Conservation (phyloP, 345 rosid species). For the Arabidopsis thaliana region DNA sequence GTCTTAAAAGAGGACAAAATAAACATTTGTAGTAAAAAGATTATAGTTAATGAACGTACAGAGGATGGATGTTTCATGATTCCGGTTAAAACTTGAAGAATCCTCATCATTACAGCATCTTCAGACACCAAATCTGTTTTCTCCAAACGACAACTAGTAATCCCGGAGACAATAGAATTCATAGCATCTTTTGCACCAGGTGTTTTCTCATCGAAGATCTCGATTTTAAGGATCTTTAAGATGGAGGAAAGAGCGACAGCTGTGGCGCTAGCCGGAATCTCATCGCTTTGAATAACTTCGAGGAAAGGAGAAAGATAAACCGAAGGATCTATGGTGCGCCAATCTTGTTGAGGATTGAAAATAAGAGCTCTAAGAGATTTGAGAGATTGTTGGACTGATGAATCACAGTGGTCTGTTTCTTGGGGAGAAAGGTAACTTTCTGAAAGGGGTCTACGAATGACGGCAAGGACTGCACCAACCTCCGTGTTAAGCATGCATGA, state of each 20-base stretch:
- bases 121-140: constrained; percentile 64
- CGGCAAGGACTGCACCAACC: constrained; percentile 83
- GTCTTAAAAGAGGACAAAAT: background rate
- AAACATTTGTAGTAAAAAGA: background rate
- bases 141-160: constrained; percentile 84
- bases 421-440: constrained; percentile 52
- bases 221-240: constrained; percentile 66
- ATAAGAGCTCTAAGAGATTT: constrained; percentile 79
- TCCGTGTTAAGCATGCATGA: constrained; percentile 97
- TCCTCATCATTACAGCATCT: constrained; percentile 85
- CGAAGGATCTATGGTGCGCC: constrained; percentile 80
- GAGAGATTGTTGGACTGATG: constrained; percentile 62
- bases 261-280: constrained; percentile 79
- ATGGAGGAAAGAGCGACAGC: constrained; percentile 66
- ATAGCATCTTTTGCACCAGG: constrained; percentile 78
- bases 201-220: constrained; percentile 76
- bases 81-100: constrained; percentile 67
- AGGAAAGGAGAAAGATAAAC: constrained; percentile 82
- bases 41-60: constrained; percentile 10
- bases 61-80: constrained; percentile 66
- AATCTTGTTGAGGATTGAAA: constrained; percentile 91
- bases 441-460: constrained; percentile 65
- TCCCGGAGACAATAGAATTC: constrained; percentile 57
- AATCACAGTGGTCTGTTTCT: constrained; percentile 58
- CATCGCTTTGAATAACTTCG: constrained; percentile 80